Conservation (phyloP, 768 basidiomycete species). For the Gymnopilus dilepis region DNA sequence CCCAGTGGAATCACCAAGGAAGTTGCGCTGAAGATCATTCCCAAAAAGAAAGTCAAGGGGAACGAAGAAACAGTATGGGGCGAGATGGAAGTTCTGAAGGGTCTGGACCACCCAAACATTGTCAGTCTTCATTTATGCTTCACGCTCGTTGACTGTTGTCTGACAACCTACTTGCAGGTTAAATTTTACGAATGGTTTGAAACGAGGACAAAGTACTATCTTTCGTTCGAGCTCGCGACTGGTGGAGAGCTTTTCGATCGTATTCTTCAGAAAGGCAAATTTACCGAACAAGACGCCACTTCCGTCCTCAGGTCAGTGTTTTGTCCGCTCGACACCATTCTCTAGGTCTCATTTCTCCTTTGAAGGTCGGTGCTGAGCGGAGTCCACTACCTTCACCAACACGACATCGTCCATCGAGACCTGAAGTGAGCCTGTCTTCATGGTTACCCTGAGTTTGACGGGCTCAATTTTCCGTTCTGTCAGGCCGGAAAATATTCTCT, state of each 20-base stretch:
- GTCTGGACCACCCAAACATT: constrained; percentile 90
- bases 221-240: constrained; percentile 92
- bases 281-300: constrained; percentile 92
- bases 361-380: constrained; percentile 81
- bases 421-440: constrained; percentile 66
- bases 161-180: constrained; percentile 54
- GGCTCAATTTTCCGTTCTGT: background rate
- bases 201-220: constrained; percentile 90
- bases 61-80: constrained; percentile 88
- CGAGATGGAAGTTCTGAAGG: constrained; percentile 93
- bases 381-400: constrained; percentile 86
- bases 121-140: constrained; percentile 47
- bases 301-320: constrained; percentile 67
- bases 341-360: constrained; percentile 3
- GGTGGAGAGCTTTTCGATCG: constrained; percentile 96
- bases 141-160: background rate
- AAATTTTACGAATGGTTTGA: constrained; percentile 99
- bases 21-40: constrained; percentile 88
- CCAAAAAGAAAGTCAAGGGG: constrained; percentile 95
- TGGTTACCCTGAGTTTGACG: background rate
- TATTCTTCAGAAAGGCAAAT: constrained; percentile 84
- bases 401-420: constrained; percentile 96
- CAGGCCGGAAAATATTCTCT: constrained; percentile 96
- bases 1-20: constrained; percentile 59
- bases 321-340: background rate